A percentile compares a stretch with the other conserved stretches of the same genome.
Conservation (phyloP, 805 yeast species). For the Debaryomyces maramus region DNA sequence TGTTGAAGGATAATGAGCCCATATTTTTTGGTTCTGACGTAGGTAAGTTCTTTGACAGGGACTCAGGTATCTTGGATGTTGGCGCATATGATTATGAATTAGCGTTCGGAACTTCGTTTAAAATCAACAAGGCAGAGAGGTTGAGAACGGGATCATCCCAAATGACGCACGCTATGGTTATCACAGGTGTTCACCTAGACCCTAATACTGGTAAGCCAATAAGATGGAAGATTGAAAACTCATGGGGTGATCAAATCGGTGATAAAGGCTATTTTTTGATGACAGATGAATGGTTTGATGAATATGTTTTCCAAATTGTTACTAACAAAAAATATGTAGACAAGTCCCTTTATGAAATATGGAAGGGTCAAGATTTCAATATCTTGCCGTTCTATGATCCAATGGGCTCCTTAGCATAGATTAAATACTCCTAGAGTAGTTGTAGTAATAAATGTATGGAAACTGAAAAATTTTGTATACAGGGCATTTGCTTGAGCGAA, state of each 20-base stretch:
- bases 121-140: slow-evolving; percentile 62
- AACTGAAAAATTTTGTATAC: slow-evolving; percentile 1
- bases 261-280: slow-evolving; percentile 43
- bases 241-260: slow-evolving; percentile 44
- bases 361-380: slow-evolving; percentile 31
- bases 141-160: slow-evolving; percentile 67
- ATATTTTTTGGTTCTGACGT: slow-evolving; percentile 89
- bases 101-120: slow-evolving; percentile 52
- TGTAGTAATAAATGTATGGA: too few species aligned
- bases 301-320: slow-evolving; percentile 44
- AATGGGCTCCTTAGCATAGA: slow-evolving; percentile 44
- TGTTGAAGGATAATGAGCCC: slow-evolving; percentile 71
- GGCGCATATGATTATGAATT: slow-evolving; percentile 66
- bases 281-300: slow-evolving; percentile 47
- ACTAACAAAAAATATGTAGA: slow-evolving; percentile 37
- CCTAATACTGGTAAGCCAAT: slow-evolving; percentile 39
- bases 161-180: slow-evolving; percentile 91
- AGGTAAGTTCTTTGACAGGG: slow-evolving; percentile 68
- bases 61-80: slow-evolving; percentile 70
- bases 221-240: slow-evolving; percentile 46
- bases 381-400: slow-evolving; percentile 44
- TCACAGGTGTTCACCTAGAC: slow-evolving; percentile 78
- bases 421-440: background rate
- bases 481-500: background rate
- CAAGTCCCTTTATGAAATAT: slow-evolving; percentile 34